Percentiles rank a stretch among this genome's conserved stretches.
These are phyloP conservation scores for Singerocomus rubriflavus DNA, from an alignment of 1,284 basidiomycete genomes.

Conservation along the genomic window DNA sequence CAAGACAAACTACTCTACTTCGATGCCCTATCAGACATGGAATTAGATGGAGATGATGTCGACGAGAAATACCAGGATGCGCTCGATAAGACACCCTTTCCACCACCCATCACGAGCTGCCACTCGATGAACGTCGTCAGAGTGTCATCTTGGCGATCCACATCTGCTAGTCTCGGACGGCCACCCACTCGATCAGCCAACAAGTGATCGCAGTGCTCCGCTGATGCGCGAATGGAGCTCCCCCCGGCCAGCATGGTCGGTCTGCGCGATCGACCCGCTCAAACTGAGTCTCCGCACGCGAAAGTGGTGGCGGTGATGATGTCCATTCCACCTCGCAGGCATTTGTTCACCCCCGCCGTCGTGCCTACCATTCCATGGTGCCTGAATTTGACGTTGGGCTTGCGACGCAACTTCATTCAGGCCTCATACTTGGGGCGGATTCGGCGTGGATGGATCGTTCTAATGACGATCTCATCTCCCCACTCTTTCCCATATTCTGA, in stretches of 20 bases:
- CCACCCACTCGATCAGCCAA: not conserved
- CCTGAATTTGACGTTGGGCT: conserved; percentile 62
- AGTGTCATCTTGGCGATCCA: conserved; percentile 13
- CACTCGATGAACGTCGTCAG: conserved; percentile 11
- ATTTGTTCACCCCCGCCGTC: conserved; percentile 24
- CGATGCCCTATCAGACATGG: too few species aligned
- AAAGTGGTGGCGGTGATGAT: not conserved
- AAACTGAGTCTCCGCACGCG: conserved; percentile 20
- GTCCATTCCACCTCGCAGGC: conserved; percentile 3
- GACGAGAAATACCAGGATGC: conserved; percentile 34
- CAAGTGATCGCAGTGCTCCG: too few species aligned
- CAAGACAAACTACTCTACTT: too few species aligned
- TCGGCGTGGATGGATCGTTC: conserved; percentile 73
- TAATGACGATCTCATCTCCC: conserved; percentile 58
- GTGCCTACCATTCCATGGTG: conserved; percentile 38
- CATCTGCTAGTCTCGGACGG: conserved; percentile 4
- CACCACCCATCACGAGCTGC: conserved; percentile 18
- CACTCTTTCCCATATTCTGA: too few species aligned
- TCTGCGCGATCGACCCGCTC: conserved; percentile 37
- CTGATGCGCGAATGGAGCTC: not conserved
- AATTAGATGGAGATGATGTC: not conserved
- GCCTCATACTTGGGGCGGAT: conserved; percentile 63
- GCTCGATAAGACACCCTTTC: conserved; percentile 12
- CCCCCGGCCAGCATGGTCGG: conserved; percentile 40
- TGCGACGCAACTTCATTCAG: conserved; percentile 72